A percentile compares a stretch with the other conserved stretches of the same genome.
These are phyloP conservation scores for Mangifera indica DNA, from an alignment of 345 rosid genomes.

Conservation along the genomic window DNA sequence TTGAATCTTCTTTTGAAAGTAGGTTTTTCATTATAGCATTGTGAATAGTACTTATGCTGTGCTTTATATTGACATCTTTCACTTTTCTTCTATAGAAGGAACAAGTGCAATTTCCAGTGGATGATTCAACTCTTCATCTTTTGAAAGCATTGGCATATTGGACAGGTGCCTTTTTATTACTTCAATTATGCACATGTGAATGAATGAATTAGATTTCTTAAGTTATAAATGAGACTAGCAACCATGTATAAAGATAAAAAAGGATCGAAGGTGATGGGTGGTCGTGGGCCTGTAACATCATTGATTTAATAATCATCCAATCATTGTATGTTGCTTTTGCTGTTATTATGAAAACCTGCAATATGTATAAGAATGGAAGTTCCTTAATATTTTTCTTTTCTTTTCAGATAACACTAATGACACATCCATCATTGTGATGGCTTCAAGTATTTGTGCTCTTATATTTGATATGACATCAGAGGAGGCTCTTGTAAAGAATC, in stretches of 20 bases:
- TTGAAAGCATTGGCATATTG: constrained; percentile 63
- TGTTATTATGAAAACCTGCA: no score
- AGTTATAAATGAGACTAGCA: not conserved
- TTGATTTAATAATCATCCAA: constrained; percentile 1
- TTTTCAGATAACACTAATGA: constrained; percentile 51
- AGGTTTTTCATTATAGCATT: constrained; percentile 16
- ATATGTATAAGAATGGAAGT: not conserved
- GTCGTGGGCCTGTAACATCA: not conserved
- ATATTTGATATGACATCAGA: constrained; percentile 71
- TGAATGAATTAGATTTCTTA: not conserved
- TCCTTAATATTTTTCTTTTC: constrained; percentile 9
- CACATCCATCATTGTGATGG: constrained; percentile 60
- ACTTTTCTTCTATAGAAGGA: constrained; percentile 43
- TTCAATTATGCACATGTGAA: not conserved
- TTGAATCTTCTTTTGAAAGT: constrained; percentile 88
- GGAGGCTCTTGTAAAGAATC: constrained; percentile 58
- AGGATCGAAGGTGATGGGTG: not conserved
- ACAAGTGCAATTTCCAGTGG: constrained; percentile 42
- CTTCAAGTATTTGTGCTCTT: constrained; percentile 71
- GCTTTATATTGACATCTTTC: constrained; percentile 13
- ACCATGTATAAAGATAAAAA: not conserved
- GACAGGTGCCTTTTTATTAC: constrained; percentile 50
- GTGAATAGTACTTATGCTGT: not conserved
- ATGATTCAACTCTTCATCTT: constrained; percentile 43
- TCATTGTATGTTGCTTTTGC: no score